Percentiles rank a stretch among this genome's conserved stretches.
Conservation (phyloP, 225 moss, liverwort and hornwort genomes). For the Thuidium tamariscinum region DNA sequence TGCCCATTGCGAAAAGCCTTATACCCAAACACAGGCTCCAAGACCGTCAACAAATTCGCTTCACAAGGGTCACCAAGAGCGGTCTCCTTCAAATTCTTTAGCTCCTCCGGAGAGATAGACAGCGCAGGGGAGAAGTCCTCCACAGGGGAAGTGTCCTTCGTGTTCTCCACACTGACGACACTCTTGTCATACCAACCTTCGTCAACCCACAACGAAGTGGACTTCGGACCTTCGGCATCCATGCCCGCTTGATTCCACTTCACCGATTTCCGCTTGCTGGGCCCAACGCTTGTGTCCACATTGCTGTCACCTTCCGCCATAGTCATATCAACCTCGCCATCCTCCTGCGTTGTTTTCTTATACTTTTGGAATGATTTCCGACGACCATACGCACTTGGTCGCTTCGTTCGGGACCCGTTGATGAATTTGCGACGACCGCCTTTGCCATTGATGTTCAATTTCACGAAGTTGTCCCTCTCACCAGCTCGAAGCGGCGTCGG, state of each 20-base stretch:
- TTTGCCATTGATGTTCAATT: conserved; percentile 71
- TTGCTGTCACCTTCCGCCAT: conserved; percentile 11
- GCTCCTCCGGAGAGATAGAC: conserved; percentile 4
- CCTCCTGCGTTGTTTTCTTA: neutral
- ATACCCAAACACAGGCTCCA: conserved; percentile 53
- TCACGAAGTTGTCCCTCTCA: conserved; percentile 89
- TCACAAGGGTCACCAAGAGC: conserved; percentile 32
- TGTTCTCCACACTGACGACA: neutral
- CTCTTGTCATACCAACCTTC: conserved; percentile 56
- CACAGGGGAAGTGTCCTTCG: neutral
- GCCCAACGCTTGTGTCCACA: conserved; percentile 19
- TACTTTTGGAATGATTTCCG: conserved; percentile 35
- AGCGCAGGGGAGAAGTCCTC: neutral
- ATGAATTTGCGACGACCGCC: conserved; percentile 71
- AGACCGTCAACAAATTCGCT: conserved; percentile 35
- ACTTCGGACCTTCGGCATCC: neutral
- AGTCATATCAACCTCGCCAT: neutral
- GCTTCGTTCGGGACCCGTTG: conserved; percentile 52
- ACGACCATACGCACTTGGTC: conserved; percentile 64
- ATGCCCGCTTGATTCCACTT: conserved; percentile 5
- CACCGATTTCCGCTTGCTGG: conserved; percentile 11
- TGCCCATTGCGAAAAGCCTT: conserved; percentile 64
- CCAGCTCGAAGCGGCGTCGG: conserved; percentile 23
- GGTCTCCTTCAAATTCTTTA: conserved; percentile 16
- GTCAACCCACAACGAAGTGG: conserved; percentile 42